A percentile compares a stretch with the other conserved stretches of the same genome.
phyloP scores from a whole-genome alignment of 2,329 filamentous ascomycete species.

The Scortechinia acanthostroma region DNA sequence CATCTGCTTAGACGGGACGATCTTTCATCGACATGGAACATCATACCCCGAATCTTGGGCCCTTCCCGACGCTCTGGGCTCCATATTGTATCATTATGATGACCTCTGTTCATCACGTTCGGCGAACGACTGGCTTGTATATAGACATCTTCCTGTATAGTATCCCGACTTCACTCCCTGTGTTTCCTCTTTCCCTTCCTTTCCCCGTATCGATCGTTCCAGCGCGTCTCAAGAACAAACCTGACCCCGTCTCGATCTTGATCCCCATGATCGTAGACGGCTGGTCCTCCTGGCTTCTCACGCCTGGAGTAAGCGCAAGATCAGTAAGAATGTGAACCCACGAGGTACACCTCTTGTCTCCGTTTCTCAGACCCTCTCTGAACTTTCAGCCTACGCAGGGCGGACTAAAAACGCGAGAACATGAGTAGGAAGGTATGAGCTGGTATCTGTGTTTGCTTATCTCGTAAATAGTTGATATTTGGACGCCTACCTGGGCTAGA shows the following conservation, averaged over 20 bases:
- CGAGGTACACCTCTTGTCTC: background rate
- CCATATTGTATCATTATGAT: background rate
- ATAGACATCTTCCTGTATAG: slow-evolving; percentile 1
- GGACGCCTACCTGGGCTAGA: no score
- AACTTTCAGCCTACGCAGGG: slow-evolving; percentile 1
- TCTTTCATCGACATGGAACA: background rate
- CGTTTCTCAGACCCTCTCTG: slow-evolving; percentile 2
- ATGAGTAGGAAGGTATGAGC: no score
- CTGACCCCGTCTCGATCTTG: background rate
- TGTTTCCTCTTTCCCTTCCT: background rate
- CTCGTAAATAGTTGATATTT: no score
- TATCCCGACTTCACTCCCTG: background rate
- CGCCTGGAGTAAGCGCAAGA: background rate
- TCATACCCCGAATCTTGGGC: background rate
- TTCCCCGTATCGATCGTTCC: background rate
- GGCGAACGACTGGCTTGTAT: background rate
- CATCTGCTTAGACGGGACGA: background rate
- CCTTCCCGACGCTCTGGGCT: background rate
- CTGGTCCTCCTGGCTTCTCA: background rate
- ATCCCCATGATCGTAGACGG: background rate
- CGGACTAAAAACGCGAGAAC: slow-evolving; percentile 3
- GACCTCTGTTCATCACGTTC: background rate
- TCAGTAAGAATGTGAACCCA: background rate
- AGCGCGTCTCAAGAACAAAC: background rate
- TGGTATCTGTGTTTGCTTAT: no score